Base-by-base conservation (phyloP, 805 yeast genomes). In the Yarrowia bubula region DNA sequence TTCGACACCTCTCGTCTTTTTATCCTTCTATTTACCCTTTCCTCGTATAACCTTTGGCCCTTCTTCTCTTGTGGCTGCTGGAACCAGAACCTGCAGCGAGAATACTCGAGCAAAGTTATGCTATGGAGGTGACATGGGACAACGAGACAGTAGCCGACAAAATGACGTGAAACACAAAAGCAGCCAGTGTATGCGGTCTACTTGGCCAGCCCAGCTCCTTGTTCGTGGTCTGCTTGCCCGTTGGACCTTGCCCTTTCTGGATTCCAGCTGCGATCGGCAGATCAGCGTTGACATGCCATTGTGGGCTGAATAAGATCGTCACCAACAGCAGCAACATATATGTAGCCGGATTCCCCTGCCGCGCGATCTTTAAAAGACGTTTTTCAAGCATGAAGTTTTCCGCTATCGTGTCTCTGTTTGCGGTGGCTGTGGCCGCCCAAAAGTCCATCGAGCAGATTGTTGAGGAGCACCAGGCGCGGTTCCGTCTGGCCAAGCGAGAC, bases 361-460 rank as follows among this genome's bases (percentile, higher is more conserved):
- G 41, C 57, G 39, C 53, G 53, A 9, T 8, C 37, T 31, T 31
- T 44, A 33, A 44, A 22, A 44, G 17, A 6, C 14, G 13, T 9
- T 18, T 48, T 18, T 39, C 41, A 38, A 38, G 3, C 43, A 51
- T 51, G 58, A 51, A 51, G 58, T 22, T 51, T 22, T 37, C 58
- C 15, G 43, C 43, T n/a, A 18, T 51, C 58, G 43, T 51, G 35
- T 37, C 58, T 9, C 58, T 51, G 58, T 38, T 51, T 37, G 58
- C 58, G 43, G 58, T 38, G 43, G 58, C 58, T 18, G 58, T 51
- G 33, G 42, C 58, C n/a, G 58, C 58, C 58, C 55, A 48, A 18
- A 51, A 51, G 58, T 51, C 58, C 58, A 51, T 51, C 10, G 58
- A 51, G 11, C 43, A 51, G 43, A 51, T 51, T 37, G 58, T 51